Evolutionary conservation across 2,329 filamentous ascomycete genomes (phyloP).

Genomic region (Coniochaeta sp.): DNA sequence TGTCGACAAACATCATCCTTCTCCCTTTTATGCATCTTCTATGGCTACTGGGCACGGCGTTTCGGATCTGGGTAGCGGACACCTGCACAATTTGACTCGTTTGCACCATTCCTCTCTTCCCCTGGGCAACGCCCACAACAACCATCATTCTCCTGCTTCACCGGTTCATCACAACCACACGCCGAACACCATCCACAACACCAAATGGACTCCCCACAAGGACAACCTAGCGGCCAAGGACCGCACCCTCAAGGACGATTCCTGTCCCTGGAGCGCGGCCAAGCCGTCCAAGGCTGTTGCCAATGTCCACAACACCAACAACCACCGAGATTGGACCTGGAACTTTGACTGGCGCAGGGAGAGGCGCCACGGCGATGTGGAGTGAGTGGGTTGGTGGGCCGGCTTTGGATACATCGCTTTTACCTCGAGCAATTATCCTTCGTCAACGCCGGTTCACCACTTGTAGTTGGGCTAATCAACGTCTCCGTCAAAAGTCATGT

Average conservation of each 20-base stretch:
- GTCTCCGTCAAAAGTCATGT: slow-evolving; percentile 11
- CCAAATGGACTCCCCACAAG: slow-evolving; percentile 19
- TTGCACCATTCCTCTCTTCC: slow-evolving; percentile 15
- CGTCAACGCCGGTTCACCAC: slow-evolving; percentile 36
- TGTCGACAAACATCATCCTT: slow-evolving; percentile 17
- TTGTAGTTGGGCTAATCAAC: slow-evolving; percentile 50
- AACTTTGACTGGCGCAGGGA: slow-evolving; percentile 50
- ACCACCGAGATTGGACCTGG: slow-evolving; percentile 49
- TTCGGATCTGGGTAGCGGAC: slow-evolving; percentile 38
- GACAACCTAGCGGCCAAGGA: slow-evolving; percentile 39
- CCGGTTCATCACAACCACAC: slow-evolving; percentile 9
- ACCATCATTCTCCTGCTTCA: slow-evolving; percentile 17
- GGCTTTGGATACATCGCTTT: slow-evolving; percentile 61
- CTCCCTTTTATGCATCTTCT: slow-evolving; percentile 20
- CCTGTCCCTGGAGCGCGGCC: slow-evolving; percentile 51
- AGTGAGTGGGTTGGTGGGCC: slow-evolving; percentile 98
- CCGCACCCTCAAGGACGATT: slow-evolving; percentile 39
- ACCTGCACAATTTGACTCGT: slow-evolving; percentile 8
- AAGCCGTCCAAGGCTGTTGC: too few relatives aligned
- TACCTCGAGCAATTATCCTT: too few relatives aligned
- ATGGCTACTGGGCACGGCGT: slow-evolving; percentile 32
- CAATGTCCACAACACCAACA: slow-evolving; percentile 11
- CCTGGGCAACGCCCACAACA: slow-evolving; percentile 8
- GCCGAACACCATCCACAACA: slow-evolving; percentile 12
- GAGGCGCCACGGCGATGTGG: slow-evolving; percentile 62